A percentile compares a stretch with the other conserved stretches of the same genome.
phyloP scores from a whole-genome alignment of 169 alveolate genomes.

The Cryptosporidium sp. region DNA sequence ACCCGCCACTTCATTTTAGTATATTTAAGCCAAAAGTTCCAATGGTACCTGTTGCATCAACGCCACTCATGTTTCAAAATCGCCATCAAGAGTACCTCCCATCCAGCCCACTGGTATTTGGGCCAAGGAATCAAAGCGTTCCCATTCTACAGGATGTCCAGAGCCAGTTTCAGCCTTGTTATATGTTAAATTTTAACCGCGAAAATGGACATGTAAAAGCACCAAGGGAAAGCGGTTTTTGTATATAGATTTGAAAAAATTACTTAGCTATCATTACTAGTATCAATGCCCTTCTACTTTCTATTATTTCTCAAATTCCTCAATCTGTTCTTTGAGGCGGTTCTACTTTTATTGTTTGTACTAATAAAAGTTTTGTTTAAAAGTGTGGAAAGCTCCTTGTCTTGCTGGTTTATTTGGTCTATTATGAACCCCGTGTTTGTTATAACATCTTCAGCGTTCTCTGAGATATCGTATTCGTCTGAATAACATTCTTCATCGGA shows the following conservation, averaged over 20 bases:
- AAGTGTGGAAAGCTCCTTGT: slow-evolving; percentile 49
- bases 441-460: slow-evolving; percentile 13
- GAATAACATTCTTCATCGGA: slow-evolving; percentile 48
- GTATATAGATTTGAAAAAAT: background rate
- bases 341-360: background rate
- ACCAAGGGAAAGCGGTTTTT: background rate
- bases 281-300: background rate
- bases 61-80: background rate
- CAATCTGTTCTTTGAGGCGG: background rate
- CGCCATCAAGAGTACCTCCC: background rate
- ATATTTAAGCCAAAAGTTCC: background rate
- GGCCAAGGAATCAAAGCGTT: slow-evolving; percentile 8
- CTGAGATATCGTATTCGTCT: slow-evolving; percentile 5
- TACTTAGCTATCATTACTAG: background rate
- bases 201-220: background rate
- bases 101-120: background rate
- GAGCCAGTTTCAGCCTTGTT: background rate
- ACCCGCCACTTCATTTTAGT: slow-evolving; percentile 37
- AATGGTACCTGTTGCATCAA: background rate
- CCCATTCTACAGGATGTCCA: background rate
- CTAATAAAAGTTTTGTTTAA: slow-evolving; percentile 23
- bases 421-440: slow-evolving; percentile 51
- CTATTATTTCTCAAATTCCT: background rate
- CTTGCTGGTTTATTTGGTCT: slow-evolving; percentile 63
- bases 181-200: background rate